Conservation (phyloP, 2,329 filamentous ascomycete genomes). For the Aspergillus transmontanensis region DNA sequence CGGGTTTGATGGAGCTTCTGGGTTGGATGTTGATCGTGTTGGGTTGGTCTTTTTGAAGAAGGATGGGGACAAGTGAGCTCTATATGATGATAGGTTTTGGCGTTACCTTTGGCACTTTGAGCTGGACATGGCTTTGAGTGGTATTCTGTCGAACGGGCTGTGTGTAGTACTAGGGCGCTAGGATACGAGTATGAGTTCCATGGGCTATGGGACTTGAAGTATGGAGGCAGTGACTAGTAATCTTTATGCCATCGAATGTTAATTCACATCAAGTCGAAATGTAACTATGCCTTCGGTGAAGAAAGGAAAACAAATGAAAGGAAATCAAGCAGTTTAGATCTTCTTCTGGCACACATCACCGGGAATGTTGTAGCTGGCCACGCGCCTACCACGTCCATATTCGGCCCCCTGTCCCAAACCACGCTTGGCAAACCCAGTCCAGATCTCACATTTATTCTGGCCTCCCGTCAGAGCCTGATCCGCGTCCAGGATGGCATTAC, state of each 20-base stretch:
- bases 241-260: background rate
- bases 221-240: background rate
- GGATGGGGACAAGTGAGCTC: background rate
- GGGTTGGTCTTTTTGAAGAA: background rate
- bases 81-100: background rate
- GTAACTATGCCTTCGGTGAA: background rate
- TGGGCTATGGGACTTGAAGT: no score
- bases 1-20: background rate
- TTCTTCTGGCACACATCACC: background rate
- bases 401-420: conserved; percentile 4
- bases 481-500: conserved; percentile 19
- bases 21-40: background rate
- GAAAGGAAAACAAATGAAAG: background rate
- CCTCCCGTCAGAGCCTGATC: conserved; percentile 15
- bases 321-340: background rate
- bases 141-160: no score
- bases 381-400: background rate
- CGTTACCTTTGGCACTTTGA: background rate
- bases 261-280: background rate
- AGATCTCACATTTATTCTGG: conserved; percentile 18
- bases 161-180: background rate
- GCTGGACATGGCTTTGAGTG: no score
- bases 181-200: background rate
- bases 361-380: background rate
- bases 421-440: conserved; percentile 19